phyloP scores from a whole-genome alignment of 1,284 basidiomycete genomes.

The Trametes sp. region DNA sequence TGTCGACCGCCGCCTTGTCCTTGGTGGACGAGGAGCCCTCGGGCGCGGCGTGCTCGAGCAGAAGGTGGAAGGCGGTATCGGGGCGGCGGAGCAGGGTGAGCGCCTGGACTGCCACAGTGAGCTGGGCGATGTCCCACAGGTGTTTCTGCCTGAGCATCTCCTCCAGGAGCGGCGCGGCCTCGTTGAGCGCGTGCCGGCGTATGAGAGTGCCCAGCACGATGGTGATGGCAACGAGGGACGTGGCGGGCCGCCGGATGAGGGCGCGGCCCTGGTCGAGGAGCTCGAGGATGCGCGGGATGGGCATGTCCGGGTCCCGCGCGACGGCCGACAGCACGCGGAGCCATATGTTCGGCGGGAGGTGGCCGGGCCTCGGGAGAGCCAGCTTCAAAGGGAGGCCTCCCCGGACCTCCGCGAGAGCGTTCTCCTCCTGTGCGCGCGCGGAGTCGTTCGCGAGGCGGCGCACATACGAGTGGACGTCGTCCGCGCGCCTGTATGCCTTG shows the following conservation, averaged over 20 bases:
- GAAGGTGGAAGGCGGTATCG: slow-evolving; percentile 58
- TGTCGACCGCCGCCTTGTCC: slow-evolving; percentile 29
- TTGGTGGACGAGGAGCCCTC: neutral
- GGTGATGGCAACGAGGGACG: slow-evolving; percentile 53
- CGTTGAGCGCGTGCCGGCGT: slow-evolving; percentile 44
- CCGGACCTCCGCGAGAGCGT: neutral
- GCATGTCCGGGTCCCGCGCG: slow-evolving; percentile 39
- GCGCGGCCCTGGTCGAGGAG: slow-evolving; percentile 45
- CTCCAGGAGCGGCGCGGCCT: slow-evolving; percentile 56
- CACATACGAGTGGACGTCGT: slow-evolving; percentile 14
- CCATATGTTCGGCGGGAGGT: slow-evolving; percentile 24
- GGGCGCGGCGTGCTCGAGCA: slow-evolving; percentile 37
- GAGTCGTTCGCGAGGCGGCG: slow-evolving; percentile 25
- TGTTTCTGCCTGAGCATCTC: slow-evolving; percentile 43
- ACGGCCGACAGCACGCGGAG: slow-evolving; percentile 42
- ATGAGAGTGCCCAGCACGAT: slow-evolving; percentile 63
- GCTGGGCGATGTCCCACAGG: slow-evolving; percentile 51
- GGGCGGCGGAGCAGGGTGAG: slow-evolving; percentile 53
- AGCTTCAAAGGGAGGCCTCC: neutral
- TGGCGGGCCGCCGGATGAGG: slow-evolving; percentile 15
- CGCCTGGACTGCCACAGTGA: slow-evolving; percentile 60
- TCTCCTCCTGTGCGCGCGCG: neutral
- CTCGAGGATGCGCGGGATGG: slow-evolving; percentile 45
- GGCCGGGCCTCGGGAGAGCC: slow-evolving; percentile 42
- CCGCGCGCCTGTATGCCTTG: slow-evolving; percentile 10